Evolutionary conservation across 495 filamentous ascomycete genomes (phyloP), one percentile per base, ranked within the genome.

Genomic region (Penicillium nucicola): DNA sequence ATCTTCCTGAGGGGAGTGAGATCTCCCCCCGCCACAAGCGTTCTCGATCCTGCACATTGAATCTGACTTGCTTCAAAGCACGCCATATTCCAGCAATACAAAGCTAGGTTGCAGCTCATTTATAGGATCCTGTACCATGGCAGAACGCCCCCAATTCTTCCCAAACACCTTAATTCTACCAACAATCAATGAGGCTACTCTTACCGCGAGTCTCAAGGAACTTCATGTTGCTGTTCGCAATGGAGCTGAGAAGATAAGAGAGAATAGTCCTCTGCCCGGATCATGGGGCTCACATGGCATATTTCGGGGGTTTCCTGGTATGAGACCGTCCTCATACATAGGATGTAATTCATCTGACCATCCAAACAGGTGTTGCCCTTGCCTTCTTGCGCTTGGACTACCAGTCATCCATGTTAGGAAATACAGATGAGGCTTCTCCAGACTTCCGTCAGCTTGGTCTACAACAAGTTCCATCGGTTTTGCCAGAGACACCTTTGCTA

Each of bases 371-470:
- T 7, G 52, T 74, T 25, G 61, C 63, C 25, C 59, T 75, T 36
- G 53, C 66, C 30, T 68, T 72, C 25, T 56, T 75, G 9, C 69
- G 71, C 13, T 64, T 75, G 20, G 65, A 61, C 9, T 70, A 60
- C 33, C 71, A 75, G 46, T 58, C 53, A 1, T 31, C 58, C 1
- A 56, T 61, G 1, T 32, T 72, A 15, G 41, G 25, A 1, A 58
- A 55, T 7, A 22, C 30, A 7, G 25, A 47, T 12, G 39, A 38
- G 12, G 1, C 20, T 13, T 37, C 55, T 17, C 42, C 47, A 6
- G 55, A 67, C 32, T 75, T 68, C 45, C 60, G 49, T 17, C 41
- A 55, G 14, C 35, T 62, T 31, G 71, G 68, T 7, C 51, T 55
- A 5, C 54, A 72, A 11, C 51, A 67, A 17, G 68, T 75, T 15